phyloP scores from a whole-genome alignment of 352 stramenopile species.

The Pythium angustatum region DNA sequence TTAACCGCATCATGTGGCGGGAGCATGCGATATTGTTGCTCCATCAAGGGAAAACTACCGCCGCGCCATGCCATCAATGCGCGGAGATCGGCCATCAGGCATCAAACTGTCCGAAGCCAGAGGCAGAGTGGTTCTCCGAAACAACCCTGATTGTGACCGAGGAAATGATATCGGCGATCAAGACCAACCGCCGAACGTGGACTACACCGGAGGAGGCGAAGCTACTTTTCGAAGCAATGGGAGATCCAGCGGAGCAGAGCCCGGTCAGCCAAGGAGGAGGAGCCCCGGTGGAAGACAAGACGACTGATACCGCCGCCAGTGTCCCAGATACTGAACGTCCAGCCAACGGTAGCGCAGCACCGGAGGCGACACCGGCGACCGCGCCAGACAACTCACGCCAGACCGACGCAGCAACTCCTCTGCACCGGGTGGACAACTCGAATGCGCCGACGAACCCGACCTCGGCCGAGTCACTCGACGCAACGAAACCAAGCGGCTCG shows the following conservation, averaged over 20 bases:
- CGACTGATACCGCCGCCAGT: no score
- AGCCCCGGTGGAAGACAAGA: no score
- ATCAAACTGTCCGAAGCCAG: neutral
- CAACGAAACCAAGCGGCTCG: no score
- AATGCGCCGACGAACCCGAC: no score
- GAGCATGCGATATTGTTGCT: neutral
- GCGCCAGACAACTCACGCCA: no score
- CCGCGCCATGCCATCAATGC: constrained; percentile 10
- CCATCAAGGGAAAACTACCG: neutral
- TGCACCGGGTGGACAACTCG: no score
- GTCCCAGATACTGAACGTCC: no score
- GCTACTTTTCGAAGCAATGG: neutral
- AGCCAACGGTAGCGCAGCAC: no score
- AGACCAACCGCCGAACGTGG: neutral
- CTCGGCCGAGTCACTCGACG: no score
- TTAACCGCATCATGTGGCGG: constrained; percentile 16
- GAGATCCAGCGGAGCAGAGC: neutral
- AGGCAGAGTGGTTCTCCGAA: neutral
- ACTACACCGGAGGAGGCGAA: neutral
- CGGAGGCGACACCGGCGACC: no score
- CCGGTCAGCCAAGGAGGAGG: no score
- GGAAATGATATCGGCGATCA: neutral
- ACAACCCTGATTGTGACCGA: neutral
- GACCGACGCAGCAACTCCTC: no score
- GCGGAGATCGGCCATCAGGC: neutral